Percentiles rank a stretch among this genome's conserved stretches.
Evolutionary conservation across 371 early-diverging fungal species (phyloP).

Genomic region (Lichtheimia ornata): DNA sequence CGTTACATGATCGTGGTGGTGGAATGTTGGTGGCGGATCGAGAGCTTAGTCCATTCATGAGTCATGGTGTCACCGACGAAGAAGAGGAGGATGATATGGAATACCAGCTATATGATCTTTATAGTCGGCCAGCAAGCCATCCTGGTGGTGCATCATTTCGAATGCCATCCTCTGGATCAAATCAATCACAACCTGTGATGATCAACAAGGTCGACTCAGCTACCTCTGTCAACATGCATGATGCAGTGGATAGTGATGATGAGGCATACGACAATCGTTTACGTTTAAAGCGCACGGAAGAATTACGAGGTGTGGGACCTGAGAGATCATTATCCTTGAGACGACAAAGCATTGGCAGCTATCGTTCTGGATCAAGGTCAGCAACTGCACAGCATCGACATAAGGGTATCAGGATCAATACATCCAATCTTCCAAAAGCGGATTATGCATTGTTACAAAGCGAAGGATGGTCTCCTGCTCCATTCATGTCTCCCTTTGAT

Average conservation of each 20-base stretch:
- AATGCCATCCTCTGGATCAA: conserved; percentile 14
- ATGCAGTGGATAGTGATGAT: conserved; percentile 39
- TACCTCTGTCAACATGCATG: conserved; percentile 15
- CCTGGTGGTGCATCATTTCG: conserved; percentile 11
- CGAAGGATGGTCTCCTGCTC: conserved; percentile 30
- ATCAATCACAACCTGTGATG: conserved; percentile 5
- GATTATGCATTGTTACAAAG: conserved; percentile 13
- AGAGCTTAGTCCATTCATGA: conserved; percentile 64
- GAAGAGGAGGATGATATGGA: conserved; percentile 31
- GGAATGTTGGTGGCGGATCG: conserved; percentile 39
- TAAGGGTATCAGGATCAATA: conserved; percentile 25
- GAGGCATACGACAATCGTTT: conserved; percentile 40
- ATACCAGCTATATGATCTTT: conserved; percentile 18
- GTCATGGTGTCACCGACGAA: conserved; percentile 54
- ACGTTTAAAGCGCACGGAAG: conserved; percentile 40
- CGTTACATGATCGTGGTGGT: conserved; percentile 33
- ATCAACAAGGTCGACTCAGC: neutral
- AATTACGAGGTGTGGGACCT: conserved; percentile 29
- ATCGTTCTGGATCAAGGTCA: conserved; percentile 3
- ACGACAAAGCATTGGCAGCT: conserved; percentile 21
- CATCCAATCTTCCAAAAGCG: conserved; percentile 28
- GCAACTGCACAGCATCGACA: conserved; percentile 5
- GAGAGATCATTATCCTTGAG: conserved; percentile 20
- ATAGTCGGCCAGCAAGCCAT: conserved; percentile 12
- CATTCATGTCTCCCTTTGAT: conserved; percentile 23